Evolutionary conservation across 805 yeast species (phyloP).

Genomic region (Ogataea angusta): DNA sequence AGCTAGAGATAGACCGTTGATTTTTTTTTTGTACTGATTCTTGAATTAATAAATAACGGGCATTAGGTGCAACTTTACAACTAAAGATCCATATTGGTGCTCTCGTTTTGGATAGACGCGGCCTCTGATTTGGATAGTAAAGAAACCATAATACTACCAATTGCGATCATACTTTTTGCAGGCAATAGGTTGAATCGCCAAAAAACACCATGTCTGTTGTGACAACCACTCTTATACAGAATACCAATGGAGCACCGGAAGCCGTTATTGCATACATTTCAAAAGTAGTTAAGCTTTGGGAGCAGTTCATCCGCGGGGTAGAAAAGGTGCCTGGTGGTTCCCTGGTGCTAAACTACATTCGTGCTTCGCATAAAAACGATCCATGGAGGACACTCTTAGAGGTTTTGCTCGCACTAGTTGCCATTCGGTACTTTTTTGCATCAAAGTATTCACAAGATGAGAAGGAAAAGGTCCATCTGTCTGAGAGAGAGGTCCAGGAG

Average conservation of each 20-base stretch:
- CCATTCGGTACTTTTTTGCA: conserved; percentile 76
- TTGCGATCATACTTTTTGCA: conserved; percentile 5
- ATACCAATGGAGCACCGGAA: conserved; percentile 22
- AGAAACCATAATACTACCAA: no score
- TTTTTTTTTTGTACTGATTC: conserved; percentile 4
- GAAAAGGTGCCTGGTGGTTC: conserved; percentile 52
- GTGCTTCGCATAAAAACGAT: conserved; percentile 86
- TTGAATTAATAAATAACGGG: conserved; percentile 3
- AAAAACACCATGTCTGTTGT: conserved; percentile 14
- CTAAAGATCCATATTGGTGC: neutral
- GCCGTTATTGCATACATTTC: conserved; percentile 28
- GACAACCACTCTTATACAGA: conserved; percentile 14
- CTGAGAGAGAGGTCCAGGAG: conserved; percentile 68
- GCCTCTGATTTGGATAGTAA: neutral
- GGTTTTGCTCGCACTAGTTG: conserved; percentile 70
- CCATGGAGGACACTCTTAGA: conserved; percentile 88
- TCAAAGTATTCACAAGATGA: conserved; percentile 75
- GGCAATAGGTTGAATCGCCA: conserved; percentile 4
- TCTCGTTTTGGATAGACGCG: neutral
- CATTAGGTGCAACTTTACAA: neutral
- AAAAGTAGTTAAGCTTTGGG: conserved; percentile 25
- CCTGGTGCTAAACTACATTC: conserved; percentile 64
- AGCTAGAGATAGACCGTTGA: neutral
- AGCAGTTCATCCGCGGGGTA: conserved; percentile 20
- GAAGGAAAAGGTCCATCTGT: conserved; percentile 60